Base-by-base conservation (phyloP, 2,329 filamentous ascomycete genomes). In the Colletotrichum horii region DNA sequence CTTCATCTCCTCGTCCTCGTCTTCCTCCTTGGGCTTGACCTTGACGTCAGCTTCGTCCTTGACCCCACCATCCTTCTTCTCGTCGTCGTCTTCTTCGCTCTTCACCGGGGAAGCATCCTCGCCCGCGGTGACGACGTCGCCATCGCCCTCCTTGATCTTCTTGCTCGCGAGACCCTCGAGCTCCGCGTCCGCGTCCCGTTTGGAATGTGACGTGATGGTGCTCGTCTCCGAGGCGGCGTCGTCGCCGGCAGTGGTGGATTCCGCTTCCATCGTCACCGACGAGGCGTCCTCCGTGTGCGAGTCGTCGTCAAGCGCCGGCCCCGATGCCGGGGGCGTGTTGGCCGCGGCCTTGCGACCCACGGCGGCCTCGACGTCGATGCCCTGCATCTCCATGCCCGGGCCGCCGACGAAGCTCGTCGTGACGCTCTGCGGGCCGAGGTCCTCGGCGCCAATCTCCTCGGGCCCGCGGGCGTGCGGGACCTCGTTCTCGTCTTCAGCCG, bases 401-500 rank as follows among this genome's bases (percentile, higher is more conserved):
- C 86, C 83, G 71, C 87, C 83, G 26, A 85, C 81, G 73, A 83
- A 83, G 66, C 82, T 84, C 55, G 83, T 86, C 19, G 82, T 85
- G 70, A 84, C 86, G 68, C 78, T 85, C 84, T 95, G 96, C 12
- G 94, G 93, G 0, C 97, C 97, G 78, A 95, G 94, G 82, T 99
- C 97, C 79, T 95, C 93, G 75, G 96, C 92, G 6, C 96, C 96
- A 66, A 98, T 94, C 79, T 95, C 90, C 34, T 95, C 92, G 0
- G 97, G 97, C 0, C 96, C 96, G 55, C 95, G 90, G 1, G 94
- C 95, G 84, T 98, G 95, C 7, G 96, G 95, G 68, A 92, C 89
- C 75, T 95, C 93, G 9, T 91, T 89, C 8, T 91, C 89, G 19
- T 90, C 89, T 34, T 86, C 84, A 48, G 87, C 84, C 70, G 88